Conservation (phyloP, 2,329 filamentous ascomycete genomes). For the Cladosporium sp. region DNA sequence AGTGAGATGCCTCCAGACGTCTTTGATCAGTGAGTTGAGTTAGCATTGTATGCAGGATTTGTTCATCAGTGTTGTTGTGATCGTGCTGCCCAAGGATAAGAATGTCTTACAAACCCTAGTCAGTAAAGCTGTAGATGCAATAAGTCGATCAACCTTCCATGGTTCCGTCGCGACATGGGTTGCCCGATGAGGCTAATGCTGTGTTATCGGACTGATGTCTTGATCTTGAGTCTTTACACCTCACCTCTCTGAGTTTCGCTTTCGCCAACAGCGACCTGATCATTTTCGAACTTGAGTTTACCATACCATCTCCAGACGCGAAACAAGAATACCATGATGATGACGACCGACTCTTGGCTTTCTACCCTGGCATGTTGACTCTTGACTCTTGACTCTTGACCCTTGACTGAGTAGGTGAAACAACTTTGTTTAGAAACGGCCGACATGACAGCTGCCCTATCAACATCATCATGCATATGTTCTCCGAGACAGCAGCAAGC, state of each 20-base stretch:
- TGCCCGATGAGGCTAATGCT: background rate
- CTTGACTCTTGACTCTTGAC: background rate
- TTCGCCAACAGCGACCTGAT: background rate
- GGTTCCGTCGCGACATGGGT: background rate
- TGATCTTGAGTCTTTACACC: background rate
- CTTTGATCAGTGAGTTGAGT: background rate
- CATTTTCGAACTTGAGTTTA: background rate
- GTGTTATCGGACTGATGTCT: background rate
- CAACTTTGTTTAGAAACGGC: background rate
- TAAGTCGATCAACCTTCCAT: background rate
- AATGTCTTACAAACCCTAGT: background rate
- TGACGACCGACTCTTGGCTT: background rate
- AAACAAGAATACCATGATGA: background rate
- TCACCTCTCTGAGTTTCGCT: background rate
- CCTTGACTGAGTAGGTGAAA: background rate
- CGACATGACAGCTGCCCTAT: background rate
- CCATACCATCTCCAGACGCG: background rate
- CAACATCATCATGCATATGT: background rate
- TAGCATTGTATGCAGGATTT: background rate
- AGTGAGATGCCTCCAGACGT: background rate
- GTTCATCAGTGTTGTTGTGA: background rate
- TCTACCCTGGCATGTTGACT: background rate
- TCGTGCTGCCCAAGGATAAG: background rate
- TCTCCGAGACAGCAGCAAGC: slow-evolving; percentile 11
- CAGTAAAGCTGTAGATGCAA: background rate